These are phyloP conservation scores for Blastocladiella britannica DNA, from an alignment of 192 early-diverging fungal species.

Conservation along the genomic window DNA sequence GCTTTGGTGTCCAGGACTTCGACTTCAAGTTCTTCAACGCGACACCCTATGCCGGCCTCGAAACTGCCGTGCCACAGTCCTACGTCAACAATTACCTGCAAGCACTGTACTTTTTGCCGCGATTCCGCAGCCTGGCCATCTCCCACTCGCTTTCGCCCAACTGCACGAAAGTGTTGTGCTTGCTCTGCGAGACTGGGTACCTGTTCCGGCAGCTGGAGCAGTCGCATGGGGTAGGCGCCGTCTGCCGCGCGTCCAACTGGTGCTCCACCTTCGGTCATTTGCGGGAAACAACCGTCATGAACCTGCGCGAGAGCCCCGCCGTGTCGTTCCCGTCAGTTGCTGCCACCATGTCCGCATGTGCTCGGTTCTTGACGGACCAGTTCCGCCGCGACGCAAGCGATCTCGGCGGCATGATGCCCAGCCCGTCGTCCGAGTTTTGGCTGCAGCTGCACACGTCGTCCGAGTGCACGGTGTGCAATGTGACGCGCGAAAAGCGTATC, in stretches of 20 bases:
- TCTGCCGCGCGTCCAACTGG: slow-evolving; percentile 83
- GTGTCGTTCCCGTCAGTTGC: slow-evolving; percentile 28
- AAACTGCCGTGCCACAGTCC: slow-evolving; percentile 71
- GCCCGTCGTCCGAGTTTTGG: not conserved
- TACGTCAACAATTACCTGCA: slow-evolving; percentile 85
- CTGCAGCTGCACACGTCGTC: slow-evolving; percentile 35
- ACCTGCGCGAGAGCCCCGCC: not conserved
- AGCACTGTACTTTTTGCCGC: slow-evolving; percentile 47
- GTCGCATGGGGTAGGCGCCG: slow-evolving; percentile 66
- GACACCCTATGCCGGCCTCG: slow-evolving; percentile 67
- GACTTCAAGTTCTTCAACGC: slow-evolving; percentile 90
- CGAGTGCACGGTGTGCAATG: slow-evolving; percentile 45
- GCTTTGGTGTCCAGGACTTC: slow-evolving; percentile 96
- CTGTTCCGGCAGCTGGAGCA: slow-evolving; percentile 81
- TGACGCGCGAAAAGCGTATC: slow-evolving; percentile 33
- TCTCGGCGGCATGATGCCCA: slow-evolving; percentile 9
- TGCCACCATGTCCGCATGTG: slow-evolving; percentile 63
- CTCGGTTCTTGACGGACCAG: slow-evolving; percentile 82
- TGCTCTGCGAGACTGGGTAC: slow-evolving; percentile 82
- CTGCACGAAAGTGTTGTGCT: slow-evolving; percentile 55
- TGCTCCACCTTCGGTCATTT: not conserved
- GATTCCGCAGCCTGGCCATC: slow-evolving; percentile 43
- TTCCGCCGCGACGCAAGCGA: slow-evolving; percentile 47
- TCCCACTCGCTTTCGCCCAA: slow-evolving; percentile 37
- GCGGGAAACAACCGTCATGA: not conserved